Conservation (phyloP, 345 rosid species). For the Aquilaria sinensis region DNA sequence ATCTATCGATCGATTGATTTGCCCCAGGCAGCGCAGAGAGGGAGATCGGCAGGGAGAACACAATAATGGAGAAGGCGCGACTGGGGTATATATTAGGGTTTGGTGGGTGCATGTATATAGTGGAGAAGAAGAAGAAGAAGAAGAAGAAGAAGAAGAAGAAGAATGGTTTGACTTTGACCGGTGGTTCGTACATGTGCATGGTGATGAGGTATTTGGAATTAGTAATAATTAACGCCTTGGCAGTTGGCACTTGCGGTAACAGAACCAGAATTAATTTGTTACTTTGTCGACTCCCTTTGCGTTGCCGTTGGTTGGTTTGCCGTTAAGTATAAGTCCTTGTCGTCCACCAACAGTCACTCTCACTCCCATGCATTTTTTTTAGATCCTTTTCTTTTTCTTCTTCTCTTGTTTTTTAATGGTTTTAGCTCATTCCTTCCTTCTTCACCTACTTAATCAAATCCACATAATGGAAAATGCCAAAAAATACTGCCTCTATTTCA, state of each 20-base stretch:
- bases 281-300: background rate
- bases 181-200: slow-evolving; percentile 37
- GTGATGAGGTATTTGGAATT: background rate
- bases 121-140: background rate
- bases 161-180: slow-evolving; percentile 44
- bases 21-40: background rate
- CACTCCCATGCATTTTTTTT: background rate
- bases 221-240: too few species aligned
- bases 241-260: too few species aligned
- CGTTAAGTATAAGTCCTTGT: slow-evolving; percentile 29
- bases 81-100: slow-evolving; percentile 7
- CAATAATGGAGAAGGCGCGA: background rate
- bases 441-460: too few species aligned
- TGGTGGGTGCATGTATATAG: background rate
- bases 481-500: too few species aligned
- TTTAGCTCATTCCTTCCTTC: background rate
- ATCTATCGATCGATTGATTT: background rate
- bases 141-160: background rate
- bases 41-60: background rate
- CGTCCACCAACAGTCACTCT: background rate
- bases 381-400: background rate
- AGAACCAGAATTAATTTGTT: background rate
- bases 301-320: slow-evolving; percentile 11
- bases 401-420: background rate
- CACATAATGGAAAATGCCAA: too few species aligned